Conservation (phyloP, 495 filamentous ascomycete species). For the Glutinoglossum americanum region DNA sequence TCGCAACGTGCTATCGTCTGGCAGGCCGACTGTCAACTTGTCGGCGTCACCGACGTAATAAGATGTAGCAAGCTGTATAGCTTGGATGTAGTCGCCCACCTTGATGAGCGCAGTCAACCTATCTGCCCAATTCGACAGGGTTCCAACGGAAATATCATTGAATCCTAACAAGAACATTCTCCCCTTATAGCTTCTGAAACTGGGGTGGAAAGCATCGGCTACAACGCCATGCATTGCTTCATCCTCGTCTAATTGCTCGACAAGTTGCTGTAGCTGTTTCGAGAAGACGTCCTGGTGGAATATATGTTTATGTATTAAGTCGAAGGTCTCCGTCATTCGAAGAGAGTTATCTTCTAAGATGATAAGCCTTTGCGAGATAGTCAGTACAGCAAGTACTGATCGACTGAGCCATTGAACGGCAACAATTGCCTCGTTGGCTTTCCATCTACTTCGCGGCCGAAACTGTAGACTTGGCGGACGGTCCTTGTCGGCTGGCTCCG, state of each 20-base stretch:
- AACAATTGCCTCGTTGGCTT: conserved; percentile 84
- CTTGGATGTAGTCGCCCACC: conserved; percentile 75
- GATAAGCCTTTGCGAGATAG: conserved; percentile 78
- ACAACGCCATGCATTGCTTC: conserved; percentile 85
- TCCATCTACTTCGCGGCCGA: conserved; percentile 70
- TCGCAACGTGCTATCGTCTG: conserved; percentile 55
- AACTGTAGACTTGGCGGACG: conserved; percentile 63
- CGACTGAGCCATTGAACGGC: conserved; percentile 92
- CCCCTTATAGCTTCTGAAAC: conserved; percentile 87
- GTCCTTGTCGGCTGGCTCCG: conserved; percentile 38
- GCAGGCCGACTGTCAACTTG: conserved; percentile 80
- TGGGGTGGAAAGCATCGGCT: conserved; percentile 95
- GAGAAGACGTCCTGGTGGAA: conserved; percentile 82
- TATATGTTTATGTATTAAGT: conserved; percentile 77
- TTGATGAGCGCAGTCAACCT: conserved; percentile 90
- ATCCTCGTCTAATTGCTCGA: conserved; percentile 63
- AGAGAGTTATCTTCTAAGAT: conserved; percentile 80
- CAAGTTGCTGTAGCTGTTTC: conserved; percentile 55
- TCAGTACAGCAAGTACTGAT: conserved; percentile 77
- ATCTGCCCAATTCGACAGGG: conserved; percentile 96
- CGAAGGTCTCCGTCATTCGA: conserved; percentile 80
- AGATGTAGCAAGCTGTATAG: conserved; percentile 71
- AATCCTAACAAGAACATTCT: conserved; percentile 78
- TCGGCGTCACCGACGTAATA: conserved; percentile 80
- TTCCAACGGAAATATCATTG: conserved; percentile 73